A percentile compares a stretch with the other conserved stretches of the same genome.
These are phyloP conservation scores for Fusarium coicis DNA, from an alignment of 2,329 filamentous ascomycete genomes.

Conservation along the genomic window DNA sequence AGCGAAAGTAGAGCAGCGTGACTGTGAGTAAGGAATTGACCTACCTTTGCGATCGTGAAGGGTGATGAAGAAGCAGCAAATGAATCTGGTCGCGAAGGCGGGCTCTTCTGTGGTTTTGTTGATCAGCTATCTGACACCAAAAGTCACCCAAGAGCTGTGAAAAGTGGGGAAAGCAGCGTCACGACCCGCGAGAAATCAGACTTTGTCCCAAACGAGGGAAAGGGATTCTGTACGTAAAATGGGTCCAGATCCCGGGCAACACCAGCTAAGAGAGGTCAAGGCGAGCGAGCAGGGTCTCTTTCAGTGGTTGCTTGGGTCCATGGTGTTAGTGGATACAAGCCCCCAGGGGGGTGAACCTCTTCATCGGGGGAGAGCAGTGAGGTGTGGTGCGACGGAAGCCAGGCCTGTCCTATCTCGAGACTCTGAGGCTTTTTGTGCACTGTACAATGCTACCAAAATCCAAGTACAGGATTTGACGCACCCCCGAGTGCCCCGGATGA, in stretches of 20 bases:
- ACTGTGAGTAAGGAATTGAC: constrained; percentile 9
- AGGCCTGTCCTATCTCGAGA: constrained; percentile 1
- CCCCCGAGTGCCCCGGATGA: constrained; percentile 20
- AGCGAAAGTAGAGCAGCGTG: constrained; percentile 1
- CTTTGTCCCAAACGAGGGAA: constrained; percentile 25
- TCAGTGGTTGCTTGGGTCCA: constrained; percentile 27
- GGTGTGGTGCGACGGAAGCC: constrained; percentile 12
- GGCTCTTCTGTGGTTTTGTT: constrained; percentile 47
- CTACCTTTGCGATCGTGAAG: constrained; percentile 46
- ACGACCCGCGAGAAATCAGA: constrained; percentile 40
- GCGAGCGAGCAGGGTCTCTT: constrained; percentile 26
- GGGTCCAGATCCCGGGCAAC: constrained; percentile 23
- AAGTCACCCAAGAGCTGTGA: constrained; percentile 40
- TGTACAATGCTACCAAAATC: constrained; percentile 8
- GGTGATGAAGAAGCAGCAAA: constrained; percentile 47
- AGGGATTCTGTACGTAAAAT: constrained; percentile 20
- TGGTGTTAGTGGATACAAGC: constrained; percentile 6
- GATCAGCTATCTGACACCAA: constrained; percentile 42
- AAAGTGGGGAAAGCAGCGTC: constrained; percentile 44
- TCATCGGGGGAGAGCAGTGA: neutral
- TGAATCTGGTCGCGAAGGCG: constrained; percentile 42
- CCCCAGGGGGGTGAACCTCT: neutral
- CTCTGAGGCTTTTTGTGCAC: constrained; percentile 22
- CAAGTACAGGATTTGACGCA: neutral
- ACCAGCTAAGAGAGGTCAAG: constrained; percentile 18